phyloP scores from a whole-genome alignment of 2,329 filamentous ascomycete genomes.

The Cladophialophora chaetospira region DNA sequence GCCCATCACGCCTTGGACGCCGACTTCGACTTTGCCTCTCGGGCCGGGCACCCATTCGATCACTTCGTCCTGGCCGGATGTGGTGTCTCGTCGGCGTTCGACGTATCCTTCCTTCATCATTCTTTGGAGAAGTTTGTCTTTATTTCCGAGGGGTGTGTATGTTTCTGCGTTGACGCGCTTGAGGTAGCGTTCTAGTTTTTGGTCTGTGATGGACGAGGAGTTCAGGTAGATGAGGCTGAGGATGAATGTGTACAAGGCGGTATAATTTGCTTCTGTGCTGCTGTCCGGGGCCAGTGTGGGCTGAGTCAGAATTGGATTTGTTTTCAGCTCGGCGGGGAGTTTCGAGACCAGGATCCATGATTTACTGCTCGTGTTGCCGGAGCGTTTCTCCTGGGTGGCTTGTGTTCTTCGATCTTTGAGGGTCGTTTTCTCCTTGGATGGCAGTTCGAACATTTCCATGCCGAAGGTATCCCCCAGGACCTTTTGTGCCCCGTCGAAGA shows the following conservation, averaged over 20 bases:
- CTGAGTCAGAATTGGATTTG: conserved; percentile 62
- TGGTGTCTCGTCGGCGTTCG: conserved; percentile 68
- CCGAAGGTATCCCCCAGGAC: conserved; percentile 74
- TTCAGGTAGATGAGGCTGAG: conserved; percentile 74
- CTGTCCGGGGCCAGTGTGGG: conserved; percentile 68
- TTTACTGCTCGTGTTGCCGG: conserved; percentile 53
- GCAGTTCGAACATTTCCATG: conserved; percentile 89
- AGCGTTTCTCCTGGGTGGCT: conserved; percentile 47
- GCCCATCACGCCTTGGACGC: conserved; percentile 70
- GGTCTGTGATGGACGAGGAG: conserved; percentile 73
- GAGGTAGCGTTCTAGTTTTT: conserved; percentile 76
- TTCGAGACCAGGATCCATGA: conserved; percentile 76
- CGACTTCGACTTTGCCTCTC: conserved; percentile 82
- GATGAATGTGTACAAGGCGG: conserved; percentile 76
- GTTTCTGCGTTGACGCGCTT: conserved; percentile 72
- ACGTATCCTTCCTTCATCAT: conserved; percentile 85
- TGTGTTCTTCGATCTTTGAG: conserved; percentile 49
- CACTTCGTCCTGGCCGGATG: conserved; percentile 71
- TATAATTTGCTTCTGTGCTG: conserved; percentile 75
- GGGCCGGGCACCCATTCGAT: conserved; percentile 84
- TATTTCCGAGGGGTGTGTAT: conserved; percentile 73
- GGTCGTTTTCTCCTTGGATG: conserved; percentile 76
- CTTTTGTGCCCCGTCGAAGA: conserved; percentile 76
- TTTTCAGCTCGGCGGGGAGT: conserved; percentile 68
- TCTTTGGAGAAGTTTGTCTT: conserved; percentile 70